Conservation (phyloP, 805 yeast genomes). For the Pichia pseudocactophila region DNA sequence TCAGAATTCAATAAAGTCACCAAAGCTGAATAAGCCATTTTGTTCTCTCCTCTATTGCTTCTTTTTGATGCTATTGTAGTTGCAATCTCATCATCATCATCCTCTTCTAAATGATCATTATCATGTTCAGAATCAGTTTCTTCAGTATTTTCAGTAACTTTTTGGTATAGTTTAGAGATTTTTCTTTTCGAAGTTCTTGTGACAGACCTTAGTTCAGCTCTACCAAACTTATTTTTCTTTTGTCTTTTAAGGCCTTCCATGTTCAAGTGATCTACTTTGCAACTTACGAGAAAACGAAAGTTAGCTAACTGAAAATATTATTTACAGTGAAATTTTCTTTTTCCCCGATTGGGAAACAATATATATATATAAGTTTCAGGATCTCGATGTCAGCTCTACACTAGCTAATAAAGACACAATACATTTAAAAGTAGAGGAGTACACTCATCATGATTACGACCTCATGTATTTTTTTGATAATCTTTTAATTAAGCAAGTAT, state of each 20-base stretch:
- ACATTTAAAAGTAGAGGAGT: too few relatives aligned
- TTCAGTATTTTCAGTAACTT: too few relatives aligned
- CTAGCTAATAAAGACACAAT: too few relatives aligned
- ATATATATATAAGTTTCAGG: not conserved
- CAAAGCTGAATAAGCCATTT: slow-evolving; percentile 24
- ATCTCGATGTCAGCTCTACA: too few relatives aligned
- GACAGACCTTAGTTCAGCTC: slow-evolving; percentile 52
- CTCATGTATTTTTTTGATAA: too few relatives aligned
- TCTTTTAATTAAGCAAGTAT: too few relatives aligned
- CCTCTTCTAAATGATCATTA: slow-evolving; percentile 23
- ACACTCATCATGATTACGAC: too few relatives aligned
- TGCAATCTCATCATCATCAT: slow-evolving; percentile 8
- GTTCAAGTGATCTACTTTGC: too few relatives aligned
- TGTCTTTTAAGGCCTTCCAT: slow-evolving; percentile 4
- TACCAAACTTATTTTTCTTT: slow-evolving; percentile 37
- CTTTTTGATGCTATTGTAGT: slow-evolving; percentile 14
- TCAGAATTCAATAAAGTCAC: slow-evolving; percentile 21
- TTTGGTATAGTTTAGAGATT: not conserved
- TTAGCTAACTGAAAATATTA: too few relatives aligned
- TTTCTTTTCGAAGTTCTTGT: slow-evolving; percentile 40
- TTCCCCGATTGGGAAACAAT: not conserved
- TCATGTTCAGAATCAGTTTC: slow-evolving; percentile 21
- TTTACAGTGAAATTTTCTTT: not conserved
- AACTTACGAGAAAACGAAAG: too few relatives aligned
- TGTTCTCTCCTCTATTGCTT: slow-evolving; percentile 16